phyloP scores from a whole-genome alignment of 805 yeast species.

The Kluyveromyces wickerhamii region DNA sequence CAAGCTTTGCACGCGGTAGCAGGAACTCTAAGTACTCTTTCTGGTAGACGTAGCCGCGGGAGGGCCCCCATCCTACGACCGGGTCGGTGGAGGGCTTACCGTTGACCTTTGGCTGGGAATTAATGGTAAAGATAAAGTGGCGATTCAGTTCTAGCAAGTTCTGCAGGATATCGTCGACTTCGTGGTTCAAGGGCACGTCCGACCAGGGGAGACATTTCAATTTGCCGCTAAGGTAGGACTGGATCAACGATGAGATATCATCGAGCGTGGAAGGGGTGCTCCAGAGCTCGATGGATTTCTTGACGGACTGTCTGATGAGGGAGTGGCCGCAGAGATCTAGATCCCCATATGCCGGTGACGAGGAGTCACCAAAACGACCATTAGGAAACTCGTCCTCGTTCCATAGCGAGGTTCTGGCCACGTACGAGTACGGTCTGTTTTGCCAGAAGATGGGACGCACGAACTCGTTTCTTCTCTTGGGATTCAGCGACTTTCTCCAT shows the following conservation, averaged over 20 bases:
- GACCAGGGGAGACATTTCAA: constrained; percentile 86
- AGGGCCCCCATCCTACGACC: constrained; percentile 91
- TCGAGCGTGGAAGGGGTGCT: constrained; percentile 58
- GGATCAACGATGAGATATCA: constrained; percentile 58
- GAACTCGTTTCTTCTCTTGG: constrained; percentile 67
- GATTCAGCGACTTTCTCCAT: constrained; percentile 88
- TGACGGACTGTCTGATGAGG: constrained; percentile 73
- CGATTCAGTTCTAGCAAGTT: constrained; percentile 57
- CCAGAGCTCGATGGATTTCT: constrained; percentile 80
- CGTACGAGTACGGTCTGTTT: constrained; percentile 82
- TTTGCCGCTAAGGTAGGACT: constrained; percentile 63
- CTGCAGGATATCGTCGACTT: constrained; percentile 53
- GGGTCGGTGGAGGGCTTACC: constrained; percentile 66
- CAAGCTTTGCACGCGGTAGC: constrained; percentile 45
- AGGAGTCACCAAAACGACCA: constrained; percentile 97
- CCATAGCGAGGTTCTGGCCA: constrained; percentile 83
- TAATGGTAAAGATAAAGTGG: constrained; percentile 69
- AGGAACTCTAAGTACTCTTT: constrained; percentile 87
- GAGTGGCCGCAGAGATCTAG: constrained; percentile 74
- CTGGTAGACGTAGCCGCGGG: constrained; percentile 86
- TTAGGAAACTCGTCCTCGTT: constrained; percentile 89
- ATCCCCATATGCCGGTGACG: constrained; percentile 95
- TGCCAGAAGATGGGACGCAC: constrained; percentile 97
- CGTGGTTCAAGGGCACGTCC: constrained; percentile 79
- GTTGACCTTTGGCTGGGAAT: constrained; percentile 90